Evolutionary conservation across 768 basidiomycete species (phyloP), one percentile per base, ranked within the genome.

Genomic region (Lactarius indigo): DNA sequence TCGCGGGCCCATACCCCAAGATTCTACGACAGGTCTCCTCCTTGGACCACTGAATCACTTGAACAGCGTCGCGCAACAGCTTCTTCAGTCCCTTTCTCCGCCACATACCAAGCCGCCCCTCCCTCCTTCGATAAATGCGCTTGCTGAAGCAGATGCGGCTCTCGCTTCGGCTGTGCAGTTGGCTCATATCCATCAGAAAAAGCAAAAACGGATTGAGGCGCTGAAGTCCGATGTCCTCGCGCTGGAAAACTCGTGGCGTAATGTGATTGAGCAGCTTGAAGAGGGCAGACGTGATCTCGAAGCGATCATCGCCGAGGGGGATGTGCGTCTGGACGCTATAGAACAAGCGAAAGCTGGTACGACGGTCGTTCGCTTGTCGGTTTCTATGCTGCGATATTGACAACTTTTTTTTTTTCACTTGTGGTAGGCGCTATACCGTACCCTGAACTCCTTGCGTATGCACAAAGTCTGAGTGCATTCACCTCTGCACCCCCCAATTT

Each of bases 401-500:
- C n/a, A 18, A 26, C 52, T 31, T 18, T 5, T 42, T 7, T 8
- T 4, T 39, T 37, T 5, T 5, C 33, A 33, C 6, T 39, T 18
- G 33, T 57, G 30, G 20, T 64, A 94, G 92, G 86, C 9, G 81
- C 92, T 13, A 87, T 94, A 65, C 89, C 90, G 4, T 92, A 92
- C 73, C 89, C 91, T 4, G 91, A 92, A 72, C 80, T 94, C 13
- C 81, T 94, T 68, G 85, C 89, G 2, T 94, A 94, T 75, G 92
- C 92, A 3, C 90, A 92, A 73, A 90, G 88, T 68, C 81, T 94
- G 62, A 90, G 90, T 69, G 85, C 90, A 17, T 94, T 93, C 76
- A 92, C 92, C 6, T 92, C 92, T 39, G 92, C 92, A 12, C 92
- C 92, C 9, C 92, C 92, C 12, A 92, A 91, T 73, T 89, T 92